These are phyloP conservation scores for Amanita phalloides DNA, from an alignment of 768 basidiomycete genomes.

Conservation along the genomic window DNA sequence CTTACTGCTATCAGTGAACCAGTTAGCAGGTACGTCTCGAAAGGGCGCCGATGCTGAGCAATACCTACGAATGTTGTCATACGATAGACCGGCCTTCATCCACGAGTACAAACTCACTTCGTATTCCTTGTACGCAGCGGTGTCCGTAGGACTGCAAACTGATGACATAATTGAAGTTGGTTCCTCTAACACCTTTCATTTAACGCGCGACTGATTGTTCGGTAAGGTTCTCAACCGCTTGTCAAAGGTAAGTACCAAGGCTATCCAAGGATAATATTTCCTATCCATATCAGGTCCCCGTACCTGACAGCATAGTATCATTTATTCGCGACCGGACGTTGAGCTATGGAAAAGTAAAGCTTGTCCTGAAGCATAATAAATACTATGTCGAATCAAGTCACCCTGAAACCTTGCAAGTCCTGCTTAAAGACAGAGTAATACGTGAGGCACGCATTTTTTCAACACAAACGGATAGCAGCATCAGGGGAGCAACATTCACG, in stretches of 20 bases:
- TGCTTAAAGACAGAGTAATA: constrained; percentile 82
- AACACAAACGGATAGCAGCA: constrained; percentile 60
- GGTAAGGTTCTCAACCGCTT: constrained; percentile 66
- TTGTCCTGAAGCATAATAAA: constrained; percentile 95
- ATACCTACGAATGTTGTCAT: constrained; percentile 9
- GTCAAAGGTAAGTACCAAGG: constrained; percentile 46
- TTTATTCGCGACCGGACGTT: constrained; percentile 91
- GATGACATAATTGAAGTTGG: constrained; percentile 96
- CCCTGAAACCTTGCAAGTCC: constrained; percentile 80
- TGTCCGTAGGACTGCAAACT: constrained; percentile 95
- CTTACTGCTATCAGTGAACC: constrained; percentile 97
- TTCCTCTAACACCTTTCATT: constrained; percentile 17
- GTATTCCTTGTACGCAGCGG: constrained; percentile 96
- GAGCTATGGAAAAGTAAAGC: constrained; percentile 97
- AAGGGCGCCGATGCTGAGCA: constrained; percentile 18
- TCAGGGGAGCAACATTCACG: constrained; percentile 67
- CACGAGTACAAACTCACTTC: constrained; percentile 99
- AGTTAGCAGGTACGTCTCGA: constrained; percentile 78
- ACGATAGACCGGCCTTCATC: constrained; percentile 82
- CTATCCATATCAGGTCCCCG: constrained; percentile 58
- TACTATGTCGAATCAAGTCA: constrained; percentile 96
- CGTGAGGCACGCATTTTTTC: constrained; percentile 73
- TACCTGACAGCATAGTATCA: constrained; percentile 74
- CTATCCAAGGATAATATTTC: constrained; percentile 1
- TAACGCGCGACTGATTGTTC: constrained; percentile 18